These are phyloP conservation scores for Fusarium pseudonygamai DNA, from an alignment of 2,329 filamentous ascomycete genomes.

Conservation along the genomic window DNA sequence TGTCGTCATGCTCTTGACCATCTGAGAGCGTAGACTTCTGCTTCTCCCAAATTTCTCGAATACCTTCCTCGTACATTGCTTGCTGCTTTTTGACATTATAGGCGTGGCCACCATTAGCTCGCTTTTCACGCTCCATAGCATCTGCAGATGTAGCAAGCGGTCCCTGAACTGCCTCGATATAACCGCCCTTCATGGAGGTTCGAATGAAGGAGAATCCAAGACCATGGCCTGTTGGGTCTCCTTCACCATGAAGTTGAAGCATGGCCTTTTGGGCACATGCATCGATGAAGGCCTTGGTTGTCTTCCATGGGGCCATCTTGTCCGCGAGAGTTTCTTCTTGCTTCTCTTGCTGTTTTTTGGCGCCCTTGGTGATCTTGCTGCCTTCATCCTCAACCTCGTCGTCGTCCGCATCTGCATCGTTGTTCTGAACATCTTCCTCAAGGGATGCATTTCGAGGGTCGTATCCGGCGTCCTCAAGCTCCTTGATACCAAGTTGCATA, in stretches of 20 bases:
- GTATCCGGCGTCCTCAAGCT: slow-evolving; percentile 91
- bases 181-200: slow-evolving; percentile 98
- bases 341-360: slow-evolving; percentile 58
- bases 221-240: slow-evolving; percentile 92
- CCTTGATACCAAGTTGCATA: slow-evolving; percentile 94
- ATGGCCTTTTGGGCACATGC: slow-evolving; percentile 96
- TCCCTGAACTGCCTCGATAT: slow-evolving; percentile 79
- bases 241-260: slow-evolving; percentile 92
- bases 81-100: slow-evolving; percentile 98
- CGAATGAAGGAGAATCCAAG: slow-evolving; percentile 97
- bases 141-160: slow-evolving; percentile 77
- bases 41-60: slow-evolving; percentile 90
- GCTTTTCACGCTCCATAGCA: slow-evolving; percentile 86
- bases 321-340: slow-evolving; percentile 80
- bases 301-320: slow-evolving; percentile 94
- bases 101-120: slow-evolving; percentile 90
- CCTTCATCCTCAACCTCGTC: slow-evolving; percentile 58
- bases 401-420: slow-evolving; percentile 70
- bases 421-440: slow-evolving; percentile 71
- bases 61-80: slow-evolving; percentile 89
- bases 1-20: slow-evolving; percentile 71
- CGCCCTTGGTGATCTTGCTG: slow-evolving; percentile 50
- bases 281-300: slow-evolving; percentile 95
- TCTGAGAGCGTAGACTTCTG: slow-evolving; percentile 84
- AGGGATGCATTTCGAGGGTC: slow-evolving; percentile 69